These are phyloP conservation scores for Bifiguratus adelaidae DNA, from an alignment of 192 early-diverging fungal genomes.

Conservation along the genomic window DNA sequence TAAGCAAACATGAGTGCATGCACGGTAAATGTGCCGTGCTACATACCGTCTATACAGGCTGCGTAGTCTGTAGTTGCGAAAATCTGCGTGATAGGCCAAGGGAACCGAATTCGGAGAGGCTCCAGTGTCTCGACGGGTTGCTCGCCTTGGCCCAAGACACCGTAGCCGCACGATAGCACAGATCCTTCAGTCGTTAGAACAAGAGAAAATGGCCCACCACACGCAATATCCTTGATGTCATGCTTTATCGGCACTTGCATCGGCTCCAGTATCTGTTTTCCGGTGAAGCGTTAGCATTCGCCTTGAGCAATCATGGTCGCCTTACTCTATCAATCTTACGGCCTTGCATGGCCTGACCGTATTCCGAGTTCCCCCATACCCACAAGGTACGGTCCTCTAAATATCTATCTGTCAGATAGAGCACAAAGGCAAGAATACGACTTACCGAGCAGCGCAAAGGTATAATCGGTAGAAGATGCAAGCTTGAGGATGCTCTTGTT, in stretches of 20 bases:
- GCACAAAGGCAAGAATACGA: not conserved
- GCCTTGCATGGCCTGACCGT: slow-evolving; percentile 59
- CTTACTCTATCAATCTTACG: slow-evolving; percentile 43
- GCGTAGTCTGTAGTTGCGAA: slow-evolving; percentile 54
- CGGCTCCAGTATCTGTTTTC: slow-evolving; percentile 41
- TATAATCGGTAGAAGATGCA: slow-evolving; percentile 57
- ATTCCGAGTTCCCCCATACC: slow-evolving; percentile 71
- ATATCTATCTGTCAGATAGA: not conserved
- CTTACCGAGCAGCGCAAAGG: slow-evolving; percentile 36
- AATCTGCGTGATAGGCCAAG: slow-evolving; percentile 28
- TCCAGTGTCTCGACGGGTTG: slow-evolving; percentile 28
- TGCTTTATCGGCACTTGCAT: slow-evolving; percentile 26
- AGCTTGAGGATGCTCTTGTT: slow-evolving; percentile 29
- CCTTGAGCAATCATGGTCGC: slow-evolving; percentile 19
- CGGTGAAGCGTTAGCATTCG: slow-evolving; percentile 1
- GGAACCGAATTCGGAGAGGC: slow-evolving; percentile 22
- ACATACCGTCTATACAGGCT: slow-evolving; percentile 35
- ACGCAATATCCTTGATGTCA: slow-evolving; percentile 40
- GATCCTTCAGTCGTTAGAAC: slow-evolving; percentile 37
- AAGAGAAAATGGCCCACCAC: slow-evolving; percentile 55
- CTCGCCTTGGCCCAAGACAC: slow-evolving; percentile 45
- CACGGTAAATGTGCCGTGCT: not conserved
- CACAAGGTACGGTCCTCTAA: slow-evolving; percentile 37
- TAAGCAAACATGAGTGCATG: not conserved
- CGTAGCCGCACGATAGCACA: slow-evolving; percentile 57